Evolutionary conservation across 2,329 filamentous ascomycete genomes (phyloP).

Genomic region (Epichloe festucae): DNA sequence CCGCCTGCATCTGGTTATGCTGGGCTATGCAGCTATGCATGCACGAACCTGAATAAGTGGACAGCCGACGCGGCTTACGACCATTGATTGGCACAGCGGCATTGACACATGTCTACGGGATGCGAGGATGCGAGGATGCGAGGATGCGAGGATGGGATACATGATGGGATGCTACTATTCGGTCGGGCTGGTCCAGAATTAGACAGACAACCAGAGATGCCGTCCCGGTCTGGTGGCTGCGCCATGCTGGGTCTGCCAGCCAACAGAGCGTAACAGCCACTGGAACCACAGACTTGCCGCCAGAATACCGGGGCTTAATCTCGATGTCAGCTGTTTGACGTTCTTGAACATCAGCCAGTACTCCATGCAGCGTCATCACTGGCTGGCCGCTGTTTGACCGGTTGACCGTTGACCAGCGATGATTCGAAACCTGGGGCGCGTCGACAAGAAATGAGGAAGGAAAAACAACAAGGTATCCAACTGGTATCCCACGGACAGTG

Average conservation of each 20-base stretch:
- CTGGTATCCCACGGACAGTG: not conserved
- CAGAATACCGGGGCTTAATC: not conserved
- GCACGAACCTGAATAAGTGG: slow-evolving; percentile 3
- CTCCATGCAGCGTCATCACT: not conserved
- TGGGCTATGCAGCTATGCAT: not conserved
- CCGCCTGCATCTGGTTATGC: slow-evolving; percentile 6
- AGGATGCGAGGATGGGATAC: not conserved
- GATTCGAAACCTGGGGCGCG: not conserved
- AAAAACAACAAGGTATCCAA: too few relatives aligned
- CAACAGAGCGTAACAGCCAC: not conserved
- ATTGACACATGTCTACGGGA: not conserved
- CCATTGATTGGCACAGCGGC: not conserved
- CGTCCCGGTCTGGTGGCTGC: slow-evolving; percentile 19
- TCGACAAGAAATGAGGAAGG: not conserved
- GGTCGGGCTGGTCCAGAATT: slow-evolving; percentile 19
- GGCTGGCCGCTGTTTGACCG: not conserved
- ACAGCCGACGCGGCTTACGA: not conserved
- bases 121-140: too few relatives aligned
- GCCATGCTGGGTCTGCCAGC: slow-evolving; percentile 14
- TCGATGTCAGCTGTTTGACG: not conserved
- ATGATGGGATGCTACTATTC: not conserved
- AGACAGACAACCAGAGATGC: slow-evolving; percentile 17
- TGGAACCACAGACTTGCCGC: not conserved
- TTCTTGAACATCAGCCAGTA: too few relatives aligned
- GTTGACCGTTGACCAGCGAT: not conserved